Evolutionary conservation across 192 early-diverging fungal genomes (phyloP).

Genomic region (Backusella morwellensis): DNA sequence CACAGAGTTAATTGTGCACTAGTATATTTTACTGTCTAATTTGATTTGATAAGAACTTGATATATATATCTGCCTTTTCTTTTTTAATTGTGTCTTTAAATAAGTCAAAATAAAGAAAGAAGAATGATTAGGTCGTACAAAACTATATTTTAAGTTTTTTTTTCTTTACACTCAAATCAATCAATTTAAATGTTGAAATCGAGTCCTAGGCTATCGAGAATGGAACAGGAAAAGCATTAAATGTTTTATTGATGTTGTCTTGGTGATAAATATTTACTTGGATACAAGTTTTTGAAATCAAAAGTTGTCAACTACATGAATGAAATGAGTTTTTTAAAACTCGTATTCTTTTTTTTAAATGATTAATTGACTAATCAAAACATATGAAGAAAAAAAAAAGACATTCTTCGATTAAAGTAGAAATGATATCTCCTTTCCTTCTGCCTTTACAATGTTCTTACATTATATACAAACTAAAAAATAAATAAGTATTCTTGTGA

Average conservation of each 20-base stretch:
- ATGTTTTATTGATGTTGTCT: not conserved
- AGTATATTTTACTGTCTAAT: not conserved
- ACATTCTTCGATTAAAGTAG: not conserved
- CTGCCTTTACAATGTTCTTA: not conserved
- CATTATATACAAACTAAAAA: not conserved
- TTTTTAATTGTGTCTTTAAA: not conserved
- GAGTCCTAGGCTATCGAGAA: not conserved
- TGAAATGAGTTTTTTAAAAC: not conserved
- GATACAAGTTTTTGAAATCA: no score
- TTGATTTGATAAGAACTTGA: not conserved
- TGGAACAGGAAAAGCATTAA: not conserved
- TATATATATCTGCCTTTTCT: not conserved
- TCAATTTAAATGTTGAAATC: not conserved
- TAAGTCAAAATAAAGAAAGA: not conserved
- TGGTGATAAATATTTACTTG: not conserved
- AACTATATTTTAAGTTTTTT: not conserved
- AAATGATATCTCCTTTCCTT: not conserved
- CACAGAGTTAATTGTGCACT: not conserved
- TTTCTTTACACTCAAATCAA: not conserved
- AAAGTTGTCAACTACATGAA: not conserved
- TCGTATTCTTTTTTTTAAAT: not conserved
- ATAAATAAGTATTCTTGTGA: not conserved
- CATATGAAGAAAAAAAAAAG: not conserved
- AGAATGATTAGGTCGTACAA: not conserved
- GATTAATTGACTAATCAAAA: conserved; percentile 4